A percentile compares a stretch with the other conserved stretches of the same genome.
Conservation (phyloP, 2,329 filamentous ascomycete species). For the Daldinia sp. region DNA sequence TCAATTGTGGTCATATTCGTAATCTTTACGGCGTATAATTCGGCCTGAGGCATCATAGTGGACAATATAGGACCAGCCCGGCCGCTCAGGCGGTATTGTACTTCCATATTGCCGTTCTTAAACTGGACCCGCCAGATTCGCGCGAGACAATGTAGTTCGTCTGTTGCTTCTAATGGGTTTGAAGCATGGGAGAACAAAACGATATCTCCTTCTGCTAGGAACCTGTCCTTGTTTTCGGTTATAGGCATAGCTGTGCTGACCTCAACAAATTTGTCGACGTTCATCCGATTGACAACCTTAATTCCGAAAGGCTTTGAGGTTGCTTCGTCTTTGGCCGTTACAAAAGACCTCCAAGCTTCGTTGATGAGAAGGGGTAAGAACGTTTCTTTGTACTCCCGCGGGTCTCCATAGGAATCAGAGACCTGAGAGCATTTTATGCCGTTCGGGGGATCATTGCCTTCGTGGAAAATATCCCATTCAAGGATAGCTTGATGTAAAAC, state of each 20-base stretch:
- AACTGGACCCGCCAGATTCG: conserved; percentile 83
- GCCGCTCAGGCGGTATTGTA: conserved; percentile 86
- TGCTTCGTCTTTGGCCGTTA: conserved; percentile 88
- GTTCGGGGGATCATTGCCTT: conserved; percentile 85
- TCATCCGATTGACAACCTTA: conserved; percentile 87
- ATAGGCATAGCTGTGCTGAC: conserved; percentile 85
- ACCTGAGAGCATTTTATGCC: conserved; percentile 80
- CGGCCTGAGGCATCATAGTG: conserved; percentile 75
- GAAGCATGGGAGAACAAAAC: conserved; percentile 82
- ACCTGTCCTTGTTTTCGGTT: conserved; percentile 76
- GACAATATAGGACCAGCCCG: conserved; percentile 71
- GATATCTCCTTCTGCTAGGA: conserved; percentile 86
- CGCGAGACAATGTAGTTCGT: conserved; percentile 84
- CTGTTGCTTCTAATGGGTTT: conserved; percentile 74
- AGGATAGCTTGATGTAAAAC: conserved; percentile 87
- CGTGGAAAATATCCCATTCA: conserved; percentile 94
- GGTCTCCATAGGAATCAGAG: conserved; percentile 80
- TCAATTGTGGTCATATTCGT: conserved; percentile 95
- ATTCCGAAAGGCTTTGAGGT: conserved; percentile 85
- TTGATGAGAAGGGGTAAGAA: conserved; percentile 92
- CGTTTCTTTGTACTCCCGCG: conserved; percentile 83
- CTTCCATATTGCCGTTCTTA: conserved; percentile 84
- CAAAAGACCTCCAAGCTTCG: conserved; percentile 95
- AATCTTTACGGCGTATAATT: conserved; percentile 82
- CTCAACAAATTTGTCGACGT: conserved; percentile 92